phyloP scores from a whole-genome alignment of 1,284 basidiomycete genomes.

The Earliella scabrosa region DNA sequence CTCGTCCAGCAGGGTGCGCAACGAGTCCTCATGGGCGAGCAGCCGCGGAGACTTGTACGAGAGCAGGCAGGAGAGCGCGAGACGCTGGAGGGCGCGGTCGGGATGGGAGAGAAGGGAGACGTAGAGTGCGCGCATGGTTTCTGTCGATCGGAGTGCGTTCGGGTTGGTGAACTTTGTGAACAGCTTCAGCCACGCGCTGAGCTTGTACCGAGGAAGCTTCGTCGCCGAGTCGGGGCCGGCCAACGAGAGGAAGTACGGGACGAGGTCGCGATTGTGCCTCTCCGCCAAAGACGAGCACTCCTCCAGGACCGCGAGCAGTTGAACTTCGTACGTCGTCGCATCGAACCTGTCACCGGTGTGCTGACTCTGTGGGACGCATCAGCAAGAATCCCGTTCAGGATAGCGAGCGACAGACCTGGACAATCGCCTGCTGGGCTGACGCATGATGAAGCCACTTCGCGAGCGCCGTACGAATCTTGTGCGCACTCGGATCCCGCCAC shows the following conservation, averaged over 20 bases:
- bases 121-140: conserved; percentile 73
- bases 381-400: not conserved
- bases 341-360: conserved; percentile 73
- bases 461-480: conserved; percentile 55
- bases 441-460: conserved; percentile 48
- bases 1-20: conserved; percentile 82
- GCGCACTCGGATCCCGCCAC: conserved; percentile 76
- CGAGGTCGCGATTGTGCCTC: conserved; percentile 81
- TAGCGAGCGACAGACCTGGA: conserved; percentile 37
- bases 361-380: conserved; percentile 53
- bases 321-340: conserved; percentile 74
- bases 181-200: conserved; percentile 81
- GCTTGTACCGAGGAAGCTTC: conserved; percentile 57
- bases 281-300: conserved; percentile 76
- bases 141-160: conserved; percentile 79
- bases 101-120: conserved; percentile 84
- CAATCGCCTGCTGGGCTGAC: conserved; percentile 31
- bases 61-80: conserved; percentile 82
- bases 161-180: conserved; percentile 93
- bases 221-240: conserved; percentile 44
- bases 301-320: conserved; percentile 74
- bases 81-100: conserved; percentile 78
- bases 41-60: conserved; percentile 84
- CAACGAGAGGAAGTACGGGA: conserved; percentile 79
- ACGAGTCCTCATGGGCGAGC: conserved; percentile 65